These are phyloP conservation scores for Puccinia triticina DNA, from an alignment of 1,284 basidiomycete genomes.

Conservation along the genomic window DNA sequence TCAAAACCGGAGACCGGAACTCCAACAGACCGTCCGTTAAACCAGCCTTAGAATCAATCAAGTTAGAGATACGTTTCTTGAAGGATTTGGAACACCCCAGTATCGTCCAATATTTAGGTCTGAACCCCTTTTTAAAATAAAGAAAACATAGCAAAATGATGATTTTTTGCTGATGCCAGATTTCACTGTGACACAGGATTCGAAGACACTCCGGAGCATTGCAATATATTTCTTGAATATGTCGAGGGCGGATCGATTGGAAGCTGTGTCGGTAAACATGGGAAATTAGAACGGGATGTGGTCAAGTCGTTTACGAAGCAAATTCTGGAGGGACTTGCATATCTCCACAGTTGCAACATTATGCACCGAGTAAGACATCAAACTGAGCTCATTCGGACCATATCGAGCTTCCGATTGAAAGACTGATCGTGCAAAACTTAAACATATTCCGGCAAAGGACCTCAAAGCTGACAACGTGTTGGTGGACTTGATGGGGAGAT, in stretches of 20 bases:
- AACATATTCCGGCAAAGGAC: constrained; percentile 66
- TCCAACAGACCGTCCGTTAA: constrained; percentile 84
- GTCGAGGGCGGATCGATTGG: constrained; percentile 96
- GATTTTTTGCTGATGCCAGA: background rate
- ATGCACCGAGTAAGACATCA: constrained; percentile 76
- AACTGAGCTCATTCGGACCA: constrained; percentile 19
- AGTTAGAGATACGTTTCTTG: constrained; percentile 89
- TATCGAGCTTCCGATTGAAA: constrained; percentile 9
- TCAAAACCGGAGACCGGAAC: constrained; percentile 81
- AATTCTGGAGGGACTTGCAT: constrained; percentile 87
- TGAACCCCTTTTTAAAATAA: constrained; percentile 54
- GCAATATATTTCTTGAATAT: constrained; percentile 99
- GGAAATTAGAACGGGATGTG: constrained; percentile 86
- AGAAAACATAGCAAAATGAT: background rate
- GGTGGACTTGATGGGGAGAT: constrained; percentile 85
- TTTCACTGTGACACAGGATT: constrained; percentile 63
- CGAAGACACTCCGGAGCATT: constrained; percentile 83
- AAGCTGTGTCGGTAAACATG: constrained; percentile 85
- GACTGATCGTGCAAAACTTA: background rate
- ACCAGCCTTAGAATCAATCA: constrained; percentile 87
- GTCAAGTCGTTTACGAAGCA: constrained; percentile 91
- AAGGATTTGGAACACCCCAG: constrained; percentile 96
- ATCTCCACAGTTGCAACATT: constrained; percentile 87
- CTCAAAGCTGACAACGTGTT: constrained; percentile 98
- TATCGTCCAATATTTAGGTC: constrained; percentile 92